Conservation (phyloP, 2,329 filamentous ascomycete genomes). For the Kalmusia sp. region DNA sequence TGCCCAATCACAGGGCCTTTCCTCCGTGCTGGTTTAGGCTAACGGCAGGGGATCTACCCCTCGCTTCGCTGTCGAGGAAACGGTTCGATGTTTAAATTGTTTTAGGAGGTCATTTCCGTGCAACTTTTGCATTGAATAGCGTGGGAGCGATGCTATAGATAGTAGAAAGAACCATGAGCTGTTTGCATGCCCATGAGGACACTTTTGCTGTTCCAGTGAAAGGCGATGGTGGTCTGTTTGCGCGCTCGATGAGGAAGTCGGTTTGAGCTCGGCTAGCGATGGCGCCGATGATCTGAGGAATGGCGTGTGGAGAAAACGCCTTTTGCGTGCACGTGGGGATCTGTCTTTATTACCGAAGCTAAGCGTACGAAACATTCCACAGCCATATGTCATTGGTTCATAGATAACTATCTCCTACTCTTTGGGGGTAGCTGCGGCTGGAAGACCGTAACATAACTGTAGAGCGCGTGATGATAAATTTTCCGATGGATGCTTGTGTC, state of each 20-base stretch:
- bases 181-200: too few relatives aligned
- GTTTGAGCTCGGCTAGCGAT: background rate
- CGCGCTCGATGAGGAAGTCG: background rate
- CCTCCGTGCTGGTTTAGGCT: background rate
- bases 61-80: too few relatives aligned
- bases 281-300: background rate
- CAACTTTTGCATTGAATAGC: too few relatives aligned
- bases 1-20: background rate
- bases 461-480: too few relatives aligned
- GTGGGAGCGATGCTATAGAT: too few relatives aligned
- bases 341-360: background rate
- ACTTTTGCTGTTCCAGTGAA: background rate
- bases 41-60: too few relatives aligned
- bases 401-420: background rate
- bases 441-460: too few relatives aligned
- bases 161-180: too few relatives aligned
- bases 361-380: too few relatives aligned
- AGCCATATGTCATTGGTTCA: background rate
- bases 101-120: too few relatives aligned
- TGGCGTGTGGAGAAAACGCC: background rate
- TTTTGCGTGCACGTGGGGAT: background rate
- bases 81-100: too few relatives aligned
- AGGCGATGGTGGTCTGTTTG: background rate
- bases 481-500: background rate
- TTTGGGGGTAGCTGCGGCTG: too few relatives aligned